Evolutionary conservation across 2,329 filamentous ascomycete genomes (phyloP).

Genomic region (Pseudogymnoascus sp.): DNA sequence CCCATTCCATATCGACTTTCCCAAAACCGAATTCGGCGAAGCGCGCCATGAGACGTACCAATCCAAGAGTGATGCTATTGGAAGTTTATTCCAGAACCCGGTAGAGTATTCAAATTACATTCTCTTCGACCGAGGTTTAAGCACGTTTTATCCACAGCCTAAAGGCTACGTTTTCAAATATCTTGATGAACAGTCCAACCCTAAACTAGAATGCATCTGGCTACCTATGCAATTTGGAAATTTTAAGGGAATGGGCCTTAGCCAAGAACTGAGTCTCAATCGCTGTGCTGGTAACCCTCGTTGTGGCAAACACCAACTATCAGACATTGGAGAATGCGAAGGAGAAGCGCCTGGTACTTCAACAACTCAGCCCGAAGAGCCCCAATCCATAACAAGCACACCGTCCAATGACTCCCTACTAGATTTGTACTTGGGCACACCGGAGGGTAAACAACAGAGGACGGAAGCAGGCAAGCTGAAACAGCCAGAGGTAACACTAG

Average conservation of each 20-base stretch:
- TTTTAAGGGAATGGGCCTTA: background rate
- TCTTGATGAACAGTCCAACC: slow-evolving; percentile 10
- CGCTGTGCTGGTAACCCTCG: background rate
- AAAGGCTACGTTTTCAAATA: slow-evolving; percentile 15
- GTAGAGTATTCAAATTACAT: slow-evolving; percentile 20
- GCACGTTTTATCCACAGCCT: slow-evolving; percentile 15
- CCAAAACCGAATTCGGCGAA: slow-evolving; percentile 14
- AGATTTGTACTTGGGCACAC: background rate
- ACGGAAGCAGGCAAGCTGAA: background rate
- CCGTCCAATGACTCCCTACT: background rate
- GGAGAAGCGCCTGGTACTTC: background rate
- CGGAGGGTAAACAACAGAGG: background rate
- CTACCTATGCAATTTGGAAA: slow-evolving; percentile 11
- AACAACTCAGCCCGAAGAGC: background rate
- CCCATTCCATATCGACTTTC: slow-evolving; percentile 18
- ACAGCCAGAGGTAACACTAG: background rate
- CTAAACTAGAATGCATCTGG: slow-evolving; percentile 17
- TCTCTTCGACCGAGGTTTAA: slow-evolving; percentile 17
- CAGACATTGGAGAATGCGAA: background rate
- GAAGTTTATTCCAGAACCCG: slow-evolving; percentile 18
- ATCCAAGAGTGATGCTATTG: slow-evolving; percentile 19
- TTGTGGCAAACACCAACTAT: background rate
- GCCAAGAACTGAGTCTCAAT: background rate
- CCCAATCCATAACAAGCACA: background rate
- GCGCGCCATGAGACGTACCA: slow-evolving; percentile 15